Percentiles rank a stretch among this genome's conserved stretches.
These are phyloP conservation scores for Spergularia marina DNA, from an alignment of 148 eudicot species.

Conservation along the genomic window DNA sequence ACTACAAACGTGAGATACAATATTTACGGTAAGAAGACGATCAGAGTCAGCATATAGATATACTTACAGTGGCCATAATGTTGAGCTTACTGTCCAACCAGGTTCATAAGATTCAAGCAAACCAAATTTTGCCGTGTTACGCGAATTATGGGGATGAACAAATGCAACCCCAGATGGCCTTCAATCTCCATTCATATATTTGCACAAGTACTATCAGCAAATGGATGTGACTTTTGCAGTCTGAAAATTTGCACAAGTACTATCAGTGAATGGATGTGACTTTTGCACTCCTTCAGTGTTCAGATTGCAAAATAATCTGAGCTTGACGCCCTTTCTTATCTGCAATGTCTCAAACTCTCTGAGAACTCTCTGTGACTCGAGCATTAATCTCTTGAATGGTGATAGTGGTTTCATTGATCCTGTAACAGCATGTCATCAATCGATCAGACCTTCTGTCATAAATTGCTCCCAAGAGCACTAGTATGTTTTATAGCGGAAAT, in stretches of 20 bases:
- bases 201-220: conserved; percentile 86
- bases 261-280: conserved; percentile 73
- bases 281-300: conserved; percentile 93
- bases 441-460: conserved; percentile 79
- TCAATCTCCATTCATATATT: conserved; percentile 85
- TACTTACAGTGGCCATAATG: conserved; percentile 54
- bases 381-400: conserved; percentile 90
- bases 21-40: neutral
- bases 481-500: conserved; percentile 18
- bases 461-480: conserved; percentile 55
- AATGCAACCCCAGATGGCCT: conserved; percentile 96
- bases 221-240: conserved; percentile 70
- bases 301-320: conserved; percentile 74
- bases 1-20: neutral
- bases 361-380: conserved; percentile 95
- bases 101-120: conserved; percentile 98
- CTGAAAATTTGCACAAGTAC: conserved; percentile 67
- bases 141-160: conserved; percentile 99
- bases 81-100: conserved; percentile 80
- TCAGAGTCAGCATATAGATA: neutral
- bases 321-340: conserved; percentile 91
- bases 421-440: conserved; percentile 87
- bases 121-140: conserved; percentile 94
- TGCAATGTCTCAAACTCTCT: conserved; percentile 99
- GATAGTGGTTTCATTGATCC: conserved; percentile 93